These are phyloP conservation scores for Leishmania gerbilli DNA, from an alignment of 208 protist species.

Conservation along the genomic window DNA sequence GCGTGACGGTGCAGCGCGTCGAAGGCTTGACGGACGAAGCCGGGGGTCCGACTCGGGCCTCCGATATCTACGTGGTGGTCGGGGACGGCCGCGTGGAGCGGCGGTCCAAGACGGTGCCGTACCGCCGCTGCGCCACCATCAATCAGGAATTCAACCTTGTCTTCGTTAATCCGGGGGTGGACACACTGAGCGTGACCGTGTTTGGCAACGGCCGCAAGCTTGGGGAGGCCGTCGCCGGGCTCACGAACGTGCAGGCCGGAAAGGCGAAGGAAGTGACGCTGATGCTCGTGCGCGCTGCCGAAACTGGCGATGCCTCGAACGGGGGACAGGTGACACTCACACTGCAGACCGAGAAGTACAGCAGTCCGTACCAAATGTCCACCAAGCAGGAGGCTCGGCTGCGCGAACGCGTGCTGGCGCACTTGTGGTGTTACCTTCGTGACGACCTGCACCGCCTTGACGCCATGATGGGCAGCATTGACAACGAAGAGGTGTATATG, in stretches of 20 bases:
- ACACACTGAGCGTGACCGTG: constrained; percentile 52
- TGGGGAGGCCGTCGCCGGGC: constrained; percentile 60
- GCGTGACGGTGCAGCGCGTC: constrained; percentile 52
- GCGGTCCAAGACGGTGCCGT: constrained; percentile 35
- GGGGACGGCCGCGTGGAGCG: constrained; percentile 33
- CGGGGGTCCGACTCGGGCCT: constrained; percentile 39
- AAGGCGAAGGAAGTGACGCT: constrained; percentile 54
- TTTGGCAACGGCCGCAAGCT: constrained; percentile 52
- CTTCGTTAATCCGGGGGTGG: constrained; percentile 37
- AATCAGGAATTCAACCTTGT: constrained; percentile 55
- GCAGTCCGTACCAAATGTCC: constrained; percentile 36
- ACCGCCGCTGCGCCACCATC: constrained; percentile 56
- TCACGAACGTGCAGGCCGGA: constrained; percentile 57
- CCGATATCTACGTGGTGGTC: constrained; percentile 58
- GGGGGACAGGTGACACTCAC: constrained; percentile 53
- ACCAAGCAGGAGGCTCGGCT: constrained; percentile 38
- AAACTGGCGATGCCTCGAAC: constrained; percentile 63
- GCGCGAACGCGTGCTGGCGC: constrained; percentile 68
- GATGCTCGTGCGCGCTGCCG: constrained; percentile 69
- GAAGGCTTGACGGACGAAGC: constrained; percentile 48
- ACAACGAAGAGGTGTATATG: constrained; percentile 64
- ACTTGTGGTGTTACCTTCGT: constrained; percentile 76
- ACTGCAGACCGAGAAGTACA: constrained; percentile 56
- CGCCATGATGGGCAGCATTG: constrained; percentile 55
- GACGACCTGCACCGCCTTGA: constrained; percentile 84